Evolutionary conservation across 306 rosid genomes (phyloP).

Genomic region (Citrullus mucosospermus): DNA sequence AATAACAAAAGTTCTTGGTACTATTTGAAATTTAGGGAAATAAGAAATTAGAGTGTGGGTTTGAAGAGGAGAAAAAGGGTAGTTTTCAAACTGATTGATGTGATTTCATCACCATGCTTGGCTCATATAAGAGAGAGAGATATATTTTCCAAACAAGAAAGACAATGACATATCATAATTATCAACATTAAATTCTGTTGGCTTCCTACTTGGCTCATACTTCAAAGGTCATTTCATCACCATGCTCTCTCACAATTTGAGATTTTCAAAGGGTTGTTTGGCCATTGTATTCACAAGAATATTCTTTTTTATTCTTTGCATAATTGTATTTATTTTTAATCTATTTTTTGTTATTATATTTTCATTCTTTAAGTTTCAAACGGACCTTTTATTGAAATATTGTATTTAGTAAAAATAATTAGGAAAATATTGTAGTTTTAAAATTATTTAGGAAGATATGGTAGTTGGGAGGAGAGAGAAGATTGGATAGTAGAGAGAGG

Average conservation of each 20-base stretch:
- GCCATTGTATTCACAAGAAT: background rate
- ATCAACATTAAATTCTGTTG: slow-evolving; percentile 4
- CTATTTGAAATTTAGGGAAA: too few relatives aligned
- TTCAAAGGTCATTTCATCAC: background rate
- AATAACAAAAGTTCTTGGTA: too few relatives aligned
- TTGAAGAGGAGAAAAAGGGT: background rate
- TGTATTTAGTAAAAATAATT: too few relatives aligned
- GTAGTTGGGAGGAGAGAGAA: too few relatives aligned
- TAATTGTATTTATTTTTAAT: background rate
- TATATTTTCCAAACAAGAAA: background rate
- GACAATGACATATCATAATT: background rate
- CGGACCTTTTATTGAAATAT: too few relatives aligned
- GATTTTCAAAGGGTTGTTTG: background rate
- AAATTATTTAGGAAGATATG: too few relatives aligned
- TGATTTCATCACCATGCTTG: too few relatives aligned
- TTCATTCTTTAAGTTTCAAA: too few relatives aligned
- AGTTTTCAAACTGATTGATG: background rate
- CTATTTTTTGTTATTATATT: too few relatives aligned
- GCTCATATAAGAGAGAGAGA: too few relatives aligned
- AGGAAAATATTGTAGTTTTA: too few relatives aligned
- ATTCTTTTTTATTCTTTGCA: background rate
- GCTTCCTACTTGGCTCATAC: background rate
- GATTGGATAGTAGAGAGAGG: too few relatives aligned
- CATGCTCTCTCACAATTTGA: background rate
- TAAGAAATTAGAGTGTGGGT: background rate